phyloP scores from a whole-genome alignment of 2,329 filamentous ascomycete species.

The Claviceps sp. region DNA sequence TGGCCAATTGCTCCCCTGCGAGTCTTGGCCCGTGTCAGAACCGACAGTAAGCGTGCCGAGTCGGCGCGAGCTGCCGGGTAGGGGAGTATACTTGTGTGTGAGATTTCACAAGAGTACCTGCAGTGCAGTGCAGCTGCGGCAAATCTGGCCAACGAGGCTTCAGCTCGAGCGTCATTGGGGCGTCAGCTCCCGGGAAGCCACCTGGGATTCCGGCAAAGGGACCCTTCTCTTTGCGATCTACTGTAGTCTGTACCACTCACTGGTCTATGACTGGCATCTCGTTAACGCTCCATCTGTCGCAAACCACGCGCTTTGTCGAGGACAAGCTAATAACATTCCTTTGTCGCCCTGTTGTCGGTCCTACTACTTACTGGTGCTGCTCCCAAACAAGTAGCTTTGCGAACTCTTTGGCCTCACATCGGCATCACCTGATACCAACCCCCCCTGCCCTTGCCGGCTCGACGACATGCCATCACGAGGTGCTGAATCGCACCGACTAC shows the following conservation, averaged over 20 bases:
- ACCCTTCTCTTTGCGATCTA: too few relatives aligned
- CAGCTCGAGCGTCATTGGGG: neutral
- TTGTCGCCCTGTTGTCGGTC: neutral
- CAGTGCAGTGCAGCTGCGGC: neutral
- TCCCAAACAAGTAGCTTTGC: neutral
- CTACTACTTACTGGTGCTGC: neutral
- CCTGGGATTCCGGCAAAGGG: too few relatives aligned
- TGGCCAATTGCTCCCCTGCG: neutral
- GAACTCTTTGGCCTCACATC: neutral
- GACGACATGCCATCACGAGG: conserved; percentile 16
- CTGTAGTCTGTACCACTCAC: too few relatives aligned
- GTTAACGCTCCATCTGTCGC: neutral
- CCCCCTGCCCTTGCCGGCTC: neutral
- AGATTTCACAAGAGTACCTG: neutral
- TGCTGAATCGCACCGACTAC: conserved; percentile 6
- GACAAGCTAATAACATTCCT: neutral
- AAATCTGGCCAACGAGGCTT: neutral
- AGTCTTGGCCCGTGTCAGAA: too few relatives aligned
- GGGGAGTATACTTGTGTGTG: neutral
- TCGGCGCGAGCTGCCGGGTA: neutral
- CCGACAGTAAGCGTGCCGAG: too few relatives aligned
- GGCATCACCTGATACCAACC: neutral
- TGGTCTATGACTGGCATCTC: neutral
- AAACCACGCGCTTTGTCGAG: neutral
- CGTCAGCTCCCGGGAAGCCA: neutral